Evolutionary conservation across 352 stramenopile genomes (phyloP).

Genomic region (Pythium plurisporium): DNA sequence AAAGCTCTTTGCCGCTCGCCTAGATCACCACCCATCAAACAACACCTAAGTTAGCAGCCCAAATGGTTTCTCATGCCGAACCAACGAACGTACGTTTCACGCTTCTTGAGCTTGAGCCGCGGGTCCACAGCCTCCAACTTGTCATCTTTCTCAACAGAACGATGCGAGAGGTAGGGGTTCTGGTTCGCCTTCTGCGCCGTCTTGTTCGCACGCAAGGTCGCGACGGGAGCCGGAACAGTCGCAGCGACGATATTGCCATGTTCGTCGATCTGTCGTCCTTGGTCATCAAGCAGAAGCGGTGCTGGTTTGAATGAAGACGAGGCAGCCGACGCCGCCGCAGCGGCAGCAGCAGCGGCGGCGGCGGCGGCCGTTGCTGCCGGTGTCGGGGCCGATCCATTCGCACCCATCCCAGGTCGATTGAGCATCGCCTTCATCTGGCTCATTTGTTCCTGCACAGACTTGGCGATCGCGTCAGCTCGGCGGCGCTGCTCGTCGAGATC

Average conservation of each 20-base stretch:
- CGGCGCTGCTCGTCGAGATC: conserved; percentile 43
- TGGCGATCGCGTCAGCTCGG: conserved; percentile 73
- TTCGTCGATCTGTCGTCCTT: conserved; percentile 74
- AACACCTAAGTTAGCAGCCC: conserved; percentile 3
- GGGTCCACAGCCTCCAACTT: conserved; percentile 66
- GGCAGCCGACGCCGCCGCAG: background rate
- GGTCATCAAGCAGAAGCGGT: conserved; percentile 69
- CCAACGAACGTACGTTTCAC: conserved; percentile 69
- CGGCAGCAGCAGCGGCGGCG: background rate
- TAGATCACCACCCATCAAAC: conserved; percentile 29
- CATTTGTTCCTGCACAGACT: conserved; percentile 85
- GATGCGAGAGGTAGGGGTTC: conserved; percentile 82
- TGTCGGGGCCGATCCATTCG: background rate
- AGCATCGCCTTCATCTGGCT: conserved; percentile 66
- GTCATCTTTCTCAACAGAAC: conserved; percentile 66
- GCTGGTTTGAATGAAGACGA: conserved; percentile 56
- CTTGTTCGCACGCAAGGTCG: conserved; percentile 59
- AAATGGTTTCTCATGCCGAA: background rate
- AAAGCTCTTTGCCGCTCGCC: conserved; percentile 75
- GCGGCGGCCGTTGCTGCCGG: background rate
- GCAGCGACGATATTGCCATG: conserved; percentile 63
- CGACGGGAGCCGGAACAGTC: conserved; percentile 29
- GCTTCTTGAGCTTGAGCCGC: conserved; percentile 67
- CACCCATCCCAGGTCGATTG: conserved; percentile 33
- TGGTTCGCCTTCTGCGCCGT: conserved; percentile 28